Conservation (phyloP, 1,139 yeast species). For the Geotrichum macrosporum region DNA sequence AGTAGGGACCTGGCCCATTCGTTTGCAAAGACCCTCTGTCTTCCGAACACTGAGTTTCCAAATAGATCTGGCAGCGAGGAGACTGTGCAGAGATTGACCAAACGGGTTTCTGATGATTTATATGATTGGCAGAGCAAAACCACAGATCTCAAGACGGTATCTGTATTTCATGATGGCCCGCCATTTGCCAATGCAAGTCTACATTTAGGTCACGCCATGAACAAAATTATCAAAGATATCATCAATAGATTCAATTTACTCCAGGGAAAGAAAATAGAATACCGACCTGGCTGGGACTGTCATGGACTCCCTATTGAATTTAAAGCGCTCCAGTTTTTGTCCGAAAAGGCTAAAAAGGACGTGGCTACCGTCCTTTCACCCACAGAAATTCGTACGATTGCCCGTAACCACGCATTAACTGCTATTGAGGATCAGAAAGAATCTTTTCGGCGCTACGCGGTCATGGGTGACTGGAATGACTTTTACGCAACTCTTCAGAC, state of each 20-base stretch:
- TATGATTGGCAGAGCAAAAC: conserved; percentile 43
- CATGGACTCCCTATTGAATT: conserved; percentile 96
- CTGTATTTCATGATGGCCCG: conserved; percentile 91
- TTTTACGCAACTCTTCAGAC: conserved; percentile 71
- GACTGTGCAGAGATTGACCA: conserved; percentile 31
- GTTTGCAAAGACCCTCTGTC: conserved; percentile 46
- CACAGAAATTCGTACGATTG: conserved; percentile 56
- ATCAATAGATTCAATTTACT: conserved; percentile 67
- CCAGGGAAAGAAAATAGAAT: conserved; percentile 57
- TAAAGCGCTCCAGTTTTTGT: conserved; percentile 51
- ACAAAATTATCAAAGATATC: conserved; percentile 83
- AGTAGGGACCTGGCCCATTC: conserved; percentile 28
- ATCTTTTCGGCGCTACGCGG: conserved; percentile 65
- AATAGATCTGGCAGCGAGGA: conserved; percentile 43
- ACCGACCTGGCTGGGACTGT: conserved; percentile 97
- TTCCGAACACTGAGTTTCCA: conserved; percentile 54
- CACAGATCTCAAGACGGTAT: conserved; percentile 34
- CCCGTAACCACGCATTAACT: conserved; percentile 60
- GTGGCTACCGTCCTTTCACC: conserved; percentile 40
- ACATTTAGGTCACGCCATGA: conserved; percentile 91
- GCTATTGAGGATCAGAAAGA: conserved; percentile 61
- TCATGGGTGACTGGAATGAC: conserved; percentile 75
- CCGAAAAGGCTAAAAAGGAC: conserved; percentile 35
- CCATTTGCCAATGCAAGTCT: conserved; percentile 96
- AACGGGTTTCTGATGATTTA: conserved; percentile 40